These are phyloP conservation scores for Bothriochloa decipiens DNA, from an alignment of 176 grass and related monocot species.

Conservation along the genomic window DNA sequence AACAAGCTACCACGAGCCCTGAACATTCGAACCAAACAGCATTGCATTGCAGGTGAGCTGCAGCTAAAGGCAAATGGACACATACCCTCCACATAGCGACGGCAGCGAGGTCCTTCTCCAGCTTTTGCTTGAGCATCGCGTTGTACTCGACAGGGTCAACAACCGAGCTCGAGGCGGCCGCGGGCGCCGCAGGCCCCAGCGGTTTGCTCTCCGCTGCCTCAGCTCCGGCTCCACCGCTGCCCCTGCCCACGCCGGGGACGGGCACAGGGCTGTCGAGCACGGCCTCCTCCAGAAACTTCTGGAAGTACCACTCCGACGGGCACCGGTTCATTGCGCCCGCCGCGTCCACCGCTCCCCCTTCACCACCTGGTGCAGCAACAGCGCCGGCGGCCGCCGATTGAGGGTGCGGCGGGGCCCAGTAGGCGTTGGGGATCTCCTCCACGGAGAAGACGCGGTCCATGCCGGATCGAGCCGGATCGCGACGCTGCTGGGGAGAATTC, in stretches of 20 bases:
- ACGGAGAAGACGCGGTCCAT: constrained; percentile 95
- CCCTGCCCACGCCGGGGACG: background rate
- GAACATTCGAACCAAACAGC: constrained; percentile 5
- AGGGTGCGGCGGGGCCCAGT: constrained; percentile 52
- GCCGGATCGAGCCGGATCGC: constrained; percentile 17
- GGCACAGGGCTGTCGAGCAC: constrained; percentile 51
- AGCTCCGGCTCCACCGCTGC: background rate
- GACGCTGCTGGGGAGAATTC: background rate
- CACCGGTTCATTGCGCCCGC: constrained; percentile 63
- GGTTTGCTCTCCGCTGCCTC: constrained; percentile 41
- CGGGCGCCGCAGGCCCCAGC: background rate
- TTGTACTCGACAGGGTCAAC: constrained; percentile 78
- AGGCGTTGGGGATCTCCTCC: constrained; percentile 72
- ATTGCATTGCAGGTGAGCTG: background rate
- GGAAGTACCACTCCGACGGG: constrained; percentile 90
- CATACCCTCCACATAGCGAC: constrained; percentile 91
- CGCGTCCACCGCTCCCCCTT: background rate
- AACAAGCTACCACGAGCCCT: background rate
- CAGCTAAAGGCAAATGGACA: background rate
- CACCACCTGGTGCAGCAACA: background rate
- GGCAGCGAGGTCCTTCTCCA: constrained; percentile 84
- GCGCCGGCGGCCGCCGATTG: background rate
- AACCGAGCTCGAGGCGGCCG: background rate
- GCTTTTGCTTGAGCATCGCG: constrained; percentile 83
- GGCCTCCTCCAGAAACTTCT: constrained; percentile 91